phyloP scores from a whole-genome alignment of 2,329 filamentous ascomycete species.

The Seiridium unicorne region DNA sequence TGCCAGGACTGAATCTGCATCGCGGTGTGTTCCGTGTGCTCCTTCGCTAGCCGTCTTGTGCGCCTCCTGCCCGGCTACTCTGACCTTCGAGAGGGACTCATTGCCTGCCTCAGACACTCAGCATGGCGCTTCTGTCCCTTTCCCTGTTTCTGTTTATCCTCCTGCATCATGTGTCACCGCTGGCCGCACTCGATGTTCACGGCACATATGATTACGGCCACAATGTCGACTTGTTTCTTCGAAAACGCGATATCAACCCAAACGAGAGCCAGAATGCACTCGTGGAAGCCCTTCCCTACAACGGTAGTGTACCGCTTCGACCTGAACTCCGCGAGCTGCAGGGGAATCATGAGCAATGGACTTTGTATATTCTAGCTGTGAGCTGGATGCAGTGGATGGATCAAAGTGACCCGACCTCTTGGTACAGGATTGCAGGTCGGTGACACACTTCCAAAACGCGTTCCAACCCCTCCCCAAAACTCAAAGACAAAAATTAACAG shows the following conservation, averaged over 20 bases:
- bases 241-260: conserved; percentile 36
- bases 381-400: conserved; percentile 68
- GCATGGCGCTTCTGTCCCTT: background rate
- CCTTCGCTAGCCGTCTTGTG: background rate
- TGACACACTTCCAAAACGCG: conserved; percentile 6
- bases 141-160: background rate
- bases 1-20: background rate
- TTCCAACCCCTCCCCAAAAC: too few relatives aligned
- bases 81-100: background rate
- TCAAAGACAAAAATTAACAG: conserved; percentile 6
- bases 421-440: conserved; percentile 75
- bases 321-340: conserved; percentile 68
- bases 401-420: conserved; percentile 65
- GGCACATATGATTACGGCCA: conserved; percentile 50
- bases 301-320: conserved; percentile 46
- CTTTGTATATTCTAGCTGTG: conserved; percentile 74
- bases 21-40: background rate
- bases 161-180: background rate
- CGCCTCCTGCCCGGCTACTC: background rate
- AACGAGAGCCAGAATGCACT: conserved; percentile 30
- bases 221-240: conserved; percentile 34
- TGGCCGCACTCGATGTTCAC: background rate
- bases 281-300: conserved; percentile 40
- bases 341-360: conserved; percentile 65
- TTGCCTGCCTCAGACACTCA: background rate